Evolutionary conservation across 441 rosid species (phyloP).

Genomic region (Syzygium malaccense): DNA sequence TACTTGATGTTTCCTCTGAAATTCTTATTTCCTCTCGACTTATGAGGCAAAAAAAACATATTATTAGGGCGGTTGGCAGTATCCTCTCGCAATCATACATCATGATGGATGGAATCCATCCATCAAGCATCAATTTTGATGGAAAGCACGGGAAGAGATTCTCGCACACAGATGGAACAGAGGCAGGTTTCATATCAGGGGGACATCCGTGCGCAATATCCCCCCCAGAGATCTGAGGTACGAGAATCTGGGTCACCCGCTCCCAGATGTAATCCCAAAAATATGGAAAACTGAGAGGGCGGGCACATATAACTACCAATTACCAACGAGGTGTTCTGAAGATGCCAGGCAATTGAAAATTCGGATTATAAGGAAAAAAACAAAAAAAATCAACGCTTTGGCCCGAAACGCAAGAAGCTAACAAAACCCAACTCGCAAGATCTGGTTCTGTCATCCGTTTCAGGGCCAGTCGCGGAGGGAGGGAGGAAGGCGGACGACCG

Average conservation of each 20-base stretch:
- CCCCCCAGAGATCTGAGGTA: background rate
- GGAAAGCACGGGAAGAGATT: background rate
- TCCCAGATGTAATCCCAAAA: background rate
- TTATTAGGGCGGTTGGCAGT: background rate
- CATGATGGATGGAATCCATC: background rate
- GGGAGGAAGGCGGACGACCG: background rate
- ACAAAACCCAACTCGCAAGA: background rate
- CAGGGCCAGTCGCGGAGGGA: background rate
- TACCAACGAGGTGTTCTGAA: background rate
- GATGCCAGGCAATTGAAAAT: background rate
- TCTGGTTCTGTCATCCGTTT: background rate
- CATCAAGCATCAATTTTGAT: background rate
- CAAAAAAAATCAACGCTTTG: background rate
- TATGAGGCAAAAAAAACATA: background rate
- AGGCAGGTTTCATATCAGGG: background rate
- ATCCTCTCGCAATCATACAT: background rate
- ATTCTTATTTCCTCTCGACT: background rate
- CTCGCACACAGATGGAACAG: background rate
- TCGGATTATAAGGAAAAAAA: background rate
- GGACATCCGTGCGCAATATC: background rate
- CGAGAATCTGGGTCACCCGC: background rate
- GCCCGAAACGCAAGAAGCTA: background rate
- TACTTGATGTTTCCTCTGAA: background rate
- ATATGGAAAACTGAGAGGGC: background rate
- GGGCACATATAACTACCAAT: background rate